Percentiles rank a stretch among this genome's conserved stretches.
Conservation (phyloP, 768 basidiomycete genomes). For the Psilocybe cyanescens region DNA sequence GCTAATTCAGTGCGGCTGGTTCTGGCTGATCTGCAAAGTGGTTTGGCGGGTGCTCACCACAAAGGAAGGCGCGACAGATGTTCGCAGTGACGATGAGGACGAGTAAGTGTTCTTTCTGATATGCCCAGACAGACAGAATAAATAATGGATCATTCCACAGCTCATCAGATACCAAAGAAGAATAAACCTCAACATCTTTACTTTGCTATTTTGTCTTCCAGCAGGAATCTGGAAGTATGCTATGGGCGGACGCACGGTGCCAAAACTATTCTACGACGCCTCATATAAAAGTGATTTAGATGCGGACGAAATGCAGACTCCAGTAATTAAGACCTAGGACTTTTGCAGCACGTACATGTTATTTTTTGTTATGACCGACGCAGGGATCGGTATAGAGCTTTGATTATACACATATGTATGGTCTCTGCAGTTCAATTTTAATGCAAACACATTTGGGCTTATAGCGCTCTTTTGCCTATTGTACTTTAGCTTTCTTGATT, state of each 20-base stretch:
- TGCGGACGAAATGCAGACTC: conserved; percentile 4
- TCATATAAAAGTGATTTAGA: conserved; percentile 11
- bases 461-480: neutral
- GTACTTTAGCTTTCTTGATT: too few species aligned
- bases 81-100: conserved; percentile 82
- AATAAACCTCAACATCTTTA: conserved; percentile 14
- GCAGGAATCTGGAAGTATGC: conserved; percentile 2
- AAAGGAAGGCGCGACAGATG: conserved; percentile 80
- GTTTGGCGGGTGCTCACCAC: conserved; percentile 78
- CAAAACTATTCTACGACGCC: conserved; percentile 17
- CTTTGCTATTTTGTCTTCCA: conserved; percentile 1
- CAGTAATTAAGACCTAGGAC: conserved; percentile 15
- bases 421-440: neutral
- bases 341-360: neutral
- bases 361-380: conserved; percentile 3
- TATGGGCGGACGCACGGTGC: conserved; percentile 11
- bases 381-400: neutral
- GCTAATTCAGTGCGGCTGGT: conserved; percentile 85
- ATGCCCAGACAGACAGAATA: neutral
- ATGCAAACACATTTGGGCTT: neutral
- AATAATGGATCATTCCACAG: conserved; percentile 7
- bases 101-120: conserved; percentile 34
- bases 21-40: conserved; percentile 80
- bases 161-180: conserved; percentile 37
- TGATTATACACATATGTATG: neutral